Conservation (phyloP, 164 flowering plant genomes). For the Vitis vinifera region DNA sequence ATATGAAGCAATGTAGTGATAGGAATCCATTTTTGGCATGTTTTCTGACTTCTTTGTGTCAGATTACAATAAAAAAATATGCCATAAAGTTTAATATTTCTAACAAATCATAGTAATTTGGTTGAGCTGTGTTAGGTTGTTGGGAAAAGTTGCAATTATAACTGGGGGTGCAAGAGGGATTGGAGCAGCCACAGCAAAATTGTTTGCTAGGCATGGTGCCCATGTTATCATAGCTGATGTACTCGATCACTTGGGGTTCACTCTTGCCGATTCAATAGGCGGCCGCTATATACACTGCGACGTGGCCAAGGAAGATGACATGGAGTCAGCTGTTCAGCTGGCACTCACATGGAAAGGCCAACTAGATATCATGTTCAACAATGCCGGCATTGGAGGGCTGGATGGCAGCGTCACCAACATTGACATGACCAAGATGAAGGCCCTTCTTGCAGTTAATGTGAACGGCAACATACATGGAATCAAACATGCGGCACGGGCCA, state of each 20-base stretch:
- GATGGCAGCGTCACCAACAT: slow-evolving; percentile 61
- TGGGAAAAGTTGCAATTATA: slow-evolving; percentile 73
- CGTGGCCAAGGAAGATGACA: slow-evolving; percentile 58
- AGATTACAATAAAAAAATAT: too few species aligned
- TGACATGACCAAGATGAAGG: slow-evolving; percentile 37
- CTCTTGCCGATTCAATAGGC: slow-evolving; percentile 50
- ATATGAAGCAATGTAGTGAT: too few species aligned
- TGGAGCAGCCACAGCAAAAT: slow-evolving; percentile 67
- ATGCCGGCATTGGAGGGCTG: slow-evolving; percentile 68
- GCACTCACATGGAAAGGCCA: slow-evolving; percentile 64
- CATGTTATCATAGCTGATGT: slow-evolving; percentile 73
- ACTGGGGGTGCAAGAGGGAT: slow-evolving; percentile 94
- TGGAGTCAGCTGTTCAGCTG: slow-evolving; percentile 50
- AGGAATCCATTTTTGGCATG: too few species aligned
- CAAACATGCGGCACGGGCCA: slow-evolving; percentile 76
- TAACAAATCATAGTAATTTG: background rate
- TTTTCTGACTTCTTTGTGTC: too few species aligned
- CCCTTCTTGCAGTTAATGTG: slow-evolving; percentile 50
- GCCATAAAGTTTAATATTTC: too few species aligned
- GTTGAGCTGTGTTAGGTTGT: slow-evolving; percentile 34
- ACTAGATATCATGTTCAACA: slow-evolving; percentile 83
- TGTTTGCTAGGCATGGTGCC: slow-evolving; percentile 70
- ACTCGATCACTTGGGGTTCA: slow-evolving; percentile 55
- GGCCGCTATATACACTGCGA: slow-evolving; percentile 73
- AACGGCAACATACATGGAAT: slow-evolving; percentile 60